phyloP scores from a whole-genome alignment of 2,329 filamentous ascomycete species.

The Celoporthe dispersa region DNA sequence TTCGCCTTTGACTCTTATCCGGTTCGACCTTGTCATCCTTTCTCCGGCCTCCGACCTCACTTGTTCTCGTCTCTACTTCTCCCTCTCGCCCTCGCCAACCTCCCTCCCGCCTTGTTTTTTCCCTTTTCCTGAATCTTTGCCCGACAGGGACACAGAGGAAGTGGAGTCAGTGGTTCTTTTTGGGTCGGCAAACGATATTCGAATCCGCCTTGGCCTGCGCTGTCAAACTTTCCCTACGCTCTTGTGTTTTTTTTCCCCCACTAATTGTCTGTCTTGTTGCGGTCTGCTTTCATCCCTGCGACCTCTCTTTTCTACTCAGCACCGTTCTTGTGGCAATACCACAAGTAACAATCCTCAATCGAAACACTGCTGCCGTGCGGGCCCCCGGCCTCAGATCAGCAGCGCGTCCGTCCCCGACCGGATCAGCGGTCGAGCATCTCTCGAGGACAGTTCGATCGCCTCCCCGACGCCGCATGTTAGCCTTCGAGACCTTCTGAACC shows the following conservation, averaged over 20 bases:
- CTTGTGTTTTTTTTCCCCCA: constrained; percentile 17
- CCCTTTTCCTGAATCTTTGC: background rate
- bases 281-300: constrained; percentile 22
- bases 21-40: constrained; percentile 3
- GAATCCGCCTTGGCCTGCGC: constrained; percentile 1
- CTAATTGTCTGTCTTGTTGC: constrained; percentile 18
- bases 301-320: constrained; percentile 15
- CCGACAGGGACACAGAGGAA: constrained; percentile 15
- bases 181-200: background rate
- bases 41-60: constrained; percentile 11
- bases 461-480: constrained; percentile 25
- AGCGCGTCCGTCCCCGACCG: constrained; percentile 15
- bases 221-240: constrained; percentile 13
- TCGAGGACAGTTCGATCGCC: constrained; percentile 19
- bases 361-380: constrained; percentile 27
- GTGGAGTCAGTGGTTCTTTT: constrained; percentile 12
- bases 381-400: constrained; percentile 9
- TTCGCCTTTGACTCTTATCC: constrained; percentile 29
- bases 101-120: background rate
- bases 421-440: constrained; percentile 17
- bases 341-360: constrained; percentile 16
- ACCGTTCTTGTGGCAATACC: background rate
- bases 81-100: constrained; percentile 10
- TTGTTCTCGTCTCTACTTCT: background rate
- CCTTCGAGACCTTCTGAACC: constrained; percentile 22